A percentile compares a stretch with the other conserved stretches of the same genome.
phyloP scores from a whole-genome alignment of 345 rosid genomes.

The Eucalyptus erythrocorys region DNA sequence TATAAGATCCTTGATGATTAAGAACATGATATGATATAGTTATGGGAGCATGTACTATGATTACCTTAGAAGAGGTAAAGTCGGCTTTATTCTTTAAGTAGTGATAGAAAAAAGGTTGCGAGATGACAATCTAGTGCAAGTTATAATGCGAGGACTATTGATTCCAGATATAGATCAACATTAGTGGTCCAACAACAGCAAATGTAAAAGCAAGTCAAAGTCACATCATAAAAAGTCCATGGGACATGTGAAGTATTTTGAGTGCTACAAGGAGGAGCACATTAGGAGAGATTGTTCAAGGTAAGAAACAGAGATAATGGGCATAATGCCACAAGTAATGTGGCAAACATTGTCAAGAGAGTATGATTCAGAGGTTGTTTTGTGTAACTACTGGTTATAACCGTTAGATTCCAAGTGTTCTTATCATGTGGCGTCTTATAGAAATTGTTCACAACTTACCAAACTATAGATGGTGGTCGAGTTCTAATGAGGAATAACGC shows the following conservation, averaged over 20 bases:
- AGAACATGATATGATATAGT: background rate
- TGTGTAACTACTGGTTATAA: background rate
- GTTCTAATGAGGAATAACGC: background rate
- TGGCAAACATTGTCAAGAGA: background rate
- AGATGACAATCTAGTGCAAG: background rate
- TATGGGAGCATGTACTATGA: background rate
- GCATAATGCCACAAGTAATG: background rate
- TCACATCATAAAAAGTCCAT: background rate
- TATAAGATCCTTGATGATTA: background rate
- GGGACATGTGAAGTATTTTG: background rate
- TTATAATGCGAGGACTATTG: background rate
- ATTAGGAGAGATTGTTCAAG: background rate
- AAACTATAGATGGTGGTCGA: background rate
- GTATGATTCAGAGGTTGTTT: background rate
- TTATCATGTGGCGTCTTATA: background rate
- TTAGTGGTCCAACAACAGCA: background rate
- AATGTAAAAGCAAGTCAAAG: background rate
- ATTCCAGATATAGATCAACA: background rate
- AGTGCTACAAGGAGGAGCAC: background rate
- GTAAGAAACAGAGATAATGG: background rate
- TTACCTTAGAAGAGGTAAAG: background rate
- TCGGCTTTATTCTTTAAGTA: too few species aligned
- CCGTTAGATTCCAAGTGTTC: background rate
- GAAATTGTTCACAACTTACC: background rate
- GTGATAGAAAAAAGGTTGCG: background rate